Evolutionary conservation across 2,329 filamentous ascomycete species (phyloP), one percentile per base, ranked within the genome.

Genomic region (Remersonia thermophila): DNA sequence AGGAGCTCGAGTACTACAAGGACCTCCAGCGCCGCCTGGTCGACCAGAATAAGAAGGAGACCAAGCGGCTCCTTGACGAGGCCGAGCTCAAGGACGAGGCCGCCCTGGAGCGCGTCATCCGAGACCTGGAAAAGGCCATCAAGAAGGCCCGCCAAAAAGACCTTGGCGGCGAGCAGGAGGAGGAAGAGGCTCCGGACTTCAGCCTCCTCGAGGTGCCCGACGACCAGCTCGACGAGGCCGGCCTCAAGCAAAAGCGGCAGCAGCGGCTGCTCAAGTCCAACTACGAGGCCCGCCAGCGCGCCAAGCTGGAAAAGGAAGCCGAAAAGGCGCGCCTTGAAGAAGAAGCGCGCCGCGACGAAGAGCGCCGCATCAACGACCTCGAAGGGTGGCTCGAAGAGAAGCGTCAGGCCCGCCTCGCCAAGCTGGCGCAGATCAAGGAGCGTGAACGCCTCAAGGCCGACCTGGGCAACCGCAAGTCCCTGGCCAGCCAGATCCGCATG

Each of bases 401-500:
- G 48, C 74, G 85, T 33, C 67, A 76, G 34, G 81, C 80, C 15
- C 80, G 85, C n/a, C 55, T 62, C n/a, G 60, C 74, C 45, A 72
- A 73, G 15, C 66, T 94, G 3, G 70, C 84, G 51, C 85, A 77
- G 58, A 93, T 98, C 58, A 95, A 93, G 58, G 89, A 96, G 48
- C 80, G 86, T 35, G 86, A 96, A 51, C 77, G 87, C 13, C 72
- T 95, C 42, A 95, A 94, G 62, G 84, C 86, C 30, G 91, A 98
- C 53, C 73, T 95, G 1, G 87, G 89, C 38, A 96, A 96, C 60
- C 83, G 91, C 53, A 98, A 98, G 59, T 95, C 87, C 0, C 76
- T 95, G 14, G 91, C 91, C 7, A 91, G 83, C 39, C 89, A 96
- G 58, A 93, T 93, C 61, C 83, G 91, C 44, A 98, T 98, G 91